Conservation (phyloP, 2,329 filamentous ascomycete genomes). For the Diaporthe australafricana region DNA sequence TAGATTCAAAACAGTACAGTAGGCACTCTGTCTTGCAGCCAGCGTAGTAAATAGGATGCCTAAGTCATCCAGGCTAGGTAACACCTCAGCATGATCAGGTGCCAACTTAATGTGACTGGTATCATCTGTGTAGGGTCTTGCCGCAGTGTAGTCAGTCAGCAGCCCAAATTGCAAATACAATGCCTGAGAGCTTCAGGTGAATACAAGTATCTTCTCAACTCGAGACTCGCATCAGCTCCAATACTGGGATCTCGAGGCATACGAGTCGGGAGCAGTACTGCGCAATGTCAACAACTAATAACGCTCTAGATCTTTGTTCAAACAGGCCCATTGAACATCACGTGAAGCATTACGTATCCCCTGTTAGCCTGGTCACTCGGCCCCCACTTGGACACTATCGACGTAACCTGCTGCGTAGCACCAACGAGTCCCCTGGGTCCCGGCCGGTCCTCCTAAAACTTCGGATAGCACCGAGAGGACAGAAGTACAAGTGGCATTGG, state of each 20-base stretch:
- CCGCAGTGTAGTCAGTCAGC: neutral
- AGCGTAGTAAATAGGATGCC: neutral
- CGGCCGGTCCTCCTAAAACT: neutral
- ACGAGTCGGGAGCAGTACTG: neutral
- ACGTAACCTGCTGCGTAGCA: slow-evolving; percentile 9
- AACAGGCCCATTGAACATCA: neutral
- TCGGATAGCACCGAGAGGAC: slow-evolving; percentile 17
- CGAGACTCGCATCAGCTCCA: neutral
- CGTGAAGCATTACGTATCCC: slow-evolving; percentile 29
- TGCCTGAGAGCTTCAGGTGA: neutral
- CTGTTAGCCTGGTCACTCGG: slow-evolving; percentile 6
- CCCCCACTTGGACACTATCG: slow-evolving; percentile 27
- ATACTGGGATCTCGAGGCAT: neutral
- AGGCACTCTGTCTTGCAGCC: neutral
- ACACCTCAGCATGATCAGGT: neutral
- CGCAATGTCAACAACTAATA: neutral
- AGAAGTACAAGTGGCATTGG: slow-evolving; percentile 20
- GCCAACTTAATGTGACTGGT: neutral
- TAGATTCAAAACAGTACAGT: too few species aligned
- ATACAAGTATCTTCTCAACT: too few species aligned
- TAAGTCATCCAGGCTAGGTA: too few species aligned
- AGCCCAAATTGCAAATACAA: neutral
- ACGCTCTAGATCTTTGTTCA: neutral
- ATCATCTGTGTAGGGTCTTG: neutral
- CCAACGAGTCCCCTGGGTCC: slow-evolving; percentile 10